Conservation (phyloP, 768 basidiomycete genomes). For the Cystofilobasidium macerans region DNA sequence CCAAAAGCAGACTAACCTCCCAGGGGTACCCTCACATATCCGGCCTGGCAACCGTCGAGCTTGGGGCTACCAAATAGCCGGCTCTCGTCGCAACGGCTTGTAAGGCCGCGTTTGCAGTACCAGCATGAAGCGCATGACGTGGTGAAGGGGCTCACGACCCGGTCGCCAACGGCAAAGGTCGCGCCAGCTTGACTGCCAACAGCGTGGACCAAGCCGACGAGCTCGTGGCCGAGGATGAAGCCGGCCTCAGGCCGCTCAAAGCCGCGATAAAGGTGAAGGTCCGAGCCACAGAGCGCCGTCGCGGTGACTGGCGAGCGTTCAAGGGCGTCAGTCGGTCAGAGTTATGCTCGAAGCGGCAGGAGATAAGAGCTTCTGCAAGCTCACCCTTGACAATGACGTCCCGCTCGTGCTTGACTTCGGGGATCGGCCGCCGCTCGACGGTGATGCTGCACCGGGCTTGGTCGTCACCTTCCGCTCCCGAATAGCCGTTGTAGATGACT, state of each 20-base stretch:
- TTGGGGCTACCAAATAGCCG: constrained; percentile 44
- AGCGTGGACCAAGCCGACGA: constrained; percentile 59
- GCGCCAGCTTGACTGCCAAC: constrained; percentile 56
- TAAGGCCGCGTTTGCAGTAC: constrained; percentile 42
- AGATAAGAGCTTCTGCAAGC: neutral
- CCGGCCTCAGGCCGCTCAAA: constrained; percentile 39
- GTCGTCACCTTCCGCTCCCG: neutral
- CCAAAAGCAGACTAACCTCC: constrained; percentile 37
- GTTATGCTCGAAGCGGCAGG: neutral
- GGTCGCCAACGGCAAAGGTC: constrained; percentile 56
- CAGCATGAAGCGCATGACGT: constrained; percentile 76
- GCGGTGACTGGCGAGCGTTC: constrained; percentile 14
- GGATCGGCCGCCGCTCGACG: constrained; percentile 19
- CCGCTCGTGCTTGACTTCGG: neutral
- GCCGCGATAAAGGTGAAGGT: constrained; percentile 64
- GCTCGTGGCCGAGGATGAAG: constrained; percentile 53
- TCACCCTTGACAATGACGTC: constrained; percentile 17
- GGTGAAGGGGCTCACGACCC: constrained; percentile 69
- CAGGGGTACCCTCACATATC: constrained; percentile 65
- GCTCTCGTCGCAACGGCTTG: constrained; percentile 33
- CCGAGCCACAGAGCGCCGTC: constrained; percentile 47
- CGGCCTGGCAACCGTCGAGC: constrained; percentile 55
- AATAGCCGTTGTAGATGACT: constrained; percentile 12
- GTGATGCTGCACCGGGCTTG: too few species aligned
- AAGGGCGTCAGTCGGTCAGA: neutral